phyloP scores from a whole-genome alignment of 2,329 filamentous ascomycete genomes.

The Rhynchosporium secalis region DNA sequence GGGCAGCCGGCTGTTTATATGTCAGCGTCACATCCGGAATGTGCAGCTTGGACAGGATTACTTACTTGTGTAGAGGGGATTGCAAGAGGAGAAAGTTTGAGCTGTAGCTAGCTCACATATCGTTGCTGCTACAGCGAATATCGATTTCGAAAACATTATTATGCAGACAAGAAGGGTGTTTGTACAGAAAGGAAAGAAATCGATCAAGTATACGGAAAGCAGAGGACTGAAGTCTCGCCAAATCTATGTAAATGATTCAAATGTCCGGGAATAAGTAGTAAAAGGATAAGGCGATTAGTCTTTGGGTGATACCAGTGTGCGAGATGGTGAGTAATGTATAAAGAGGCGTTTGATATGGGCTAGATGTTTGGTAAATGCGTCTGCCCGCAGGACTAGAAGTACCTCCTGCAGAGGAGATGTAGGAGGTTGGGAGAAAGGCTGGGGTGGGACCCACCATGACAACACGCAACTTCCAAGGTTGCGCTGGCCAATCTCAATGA shows the following conservation, averaged over 20 bases:
- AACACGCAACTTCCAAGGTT: conserved; percentile 8
- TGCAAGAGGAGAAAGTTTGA: conserved; percentile 58
- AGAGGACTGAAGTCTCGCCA: background rate
- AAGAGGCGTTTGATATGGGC: conserved; percentile 8
- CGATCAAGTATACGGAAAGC: conserved; percentile 3
- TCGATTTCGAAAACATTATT: conserved; percentile 35
- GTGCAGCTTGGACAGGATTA: conserved; percentile 11
- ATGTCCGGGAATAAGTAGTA: background rate
- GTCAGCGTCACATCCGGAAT: conserved; percentile 24
- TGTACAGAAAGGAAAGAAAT: conserved; percentile 27
- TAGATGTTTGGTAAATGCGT: conserved; percentile 2
- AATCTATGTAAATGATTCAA: background rate
- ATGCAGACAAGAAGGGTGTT: conserved; percentile 22
- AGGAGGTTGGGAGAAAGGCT: conserved; percentile 7
- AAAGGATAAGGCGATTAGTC: conserved; percentile 1
- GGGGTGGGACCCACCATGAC: conserved; percentile 6
- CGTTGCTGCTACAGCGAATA: conserved; percentile 28
- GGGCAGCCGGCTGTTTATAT: conserved; percentile 59
- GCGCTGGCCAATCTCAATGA: conserved; percentile 3
- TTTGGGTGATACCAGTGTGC: background rate
- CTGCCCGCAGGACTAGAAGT: conserved; percentile 9
- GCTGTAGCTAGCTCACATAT: conserved; percentile 37
- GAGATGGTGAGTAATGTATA: conserved; percentile 3
- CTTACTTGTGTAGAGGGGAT: conserved; percentile 48
- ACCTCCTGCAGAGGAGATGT: conserved; percentile 6